Base-by-base conservation (phyloP, 805 yeast genomes). In the Candida hispaniensis region DNA sequence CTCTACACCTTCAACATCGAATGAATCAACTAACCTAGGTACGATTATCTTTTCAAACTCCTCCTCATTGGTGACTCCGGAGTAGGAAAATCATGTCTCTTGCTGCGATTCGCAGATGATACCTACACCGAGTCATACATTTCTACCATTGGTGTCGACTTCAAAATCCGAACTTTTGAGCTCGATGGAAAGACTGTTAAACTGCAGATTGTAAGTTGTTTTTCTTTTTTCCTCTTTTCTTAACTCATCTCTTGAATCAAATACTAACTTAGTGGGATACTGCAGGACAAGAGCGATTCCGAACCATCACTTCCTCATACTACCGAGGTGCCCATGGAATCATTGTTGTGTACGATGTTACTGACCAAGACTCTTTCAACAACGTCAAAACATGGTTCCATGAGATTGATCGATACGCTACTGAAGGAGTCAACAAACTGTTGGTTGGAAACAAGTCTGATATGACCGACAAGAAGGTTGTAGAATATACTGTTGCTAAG, bases 251-350 rank as follows among this genome's bases (percentile, higher is more conserved):
- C n/a, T 6, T 14, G 16, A 8, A 8, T 6, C 5, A n/a, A 3
- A 7, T 24, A 32, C 35, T 19, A 32, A 38, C 28, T 4, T 34
- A 49, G 54, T 91, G 98, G 98, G 98, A 91, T 58, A 91, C 98
- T 39, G 98, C 97, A 8, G 98, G 98, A 29, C 98, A 91, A 66
- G 98, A 91, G 61, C 69, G 98, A 51, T 91, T 91, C 66, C 77
- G 97, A 63, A 91, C 98, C 34, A 88, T 88, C 63, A 91, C 97
- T 8, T 81, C 95, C 9, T 82, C 95, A 10, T 88, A 88, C 65
- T 88, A 88, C 67, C 79, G 98, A 59, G 98, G 98, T 39, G 95
- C 97, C 8, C 97, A 88, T 56, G 98, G 98, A 43, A 91, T 88
- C 59, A 91, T 88, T 51, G 88, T 88, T 50, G 98, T 88, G 35